These are phyloP conservation scores for Senna siamea DNA, from an alignment of 306 rosid species.

Conservation along the genomic window DNA sequence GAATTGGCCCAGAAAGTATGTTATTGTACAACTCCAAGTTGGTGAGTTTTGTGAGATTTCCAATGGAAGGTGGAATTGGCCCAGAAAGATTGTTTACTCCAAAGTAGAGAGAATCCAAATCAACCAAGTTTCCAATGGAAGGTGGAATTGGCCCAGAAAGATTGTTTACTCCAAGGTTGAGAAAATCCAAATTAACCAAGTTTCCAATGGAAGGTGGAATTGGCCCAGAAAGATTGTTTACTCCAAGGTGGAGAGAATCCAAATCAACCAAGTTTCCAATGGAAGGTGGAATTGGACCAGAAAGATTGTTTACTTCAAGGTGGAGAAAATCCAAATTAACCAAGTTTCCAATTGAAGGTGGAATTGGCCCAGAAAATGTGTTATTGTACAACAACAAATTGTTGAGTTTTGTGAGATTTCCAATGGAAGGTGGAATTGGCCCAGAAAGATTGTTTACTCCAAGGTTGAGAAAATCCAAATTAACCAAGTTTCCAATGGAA, in stretches of 20 bases:
- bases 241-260: too few relatives aligned
- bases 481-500: slow-evolving; percentile 9
- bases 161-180: not conserved
- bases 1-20: slow-evolving; percentile 14
- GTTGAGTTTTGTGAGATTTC: not conserved
- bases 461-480: too few relatives aligned
- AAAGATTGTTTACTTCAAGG: not conserved
- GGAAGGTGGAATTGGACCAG: not conserved
- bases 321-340: not conserved
- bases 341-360: not conserved
- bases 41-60: not conserved
- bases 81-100: too few relatives aligned
- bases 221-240: too few relatives aligned
- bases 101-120: too few relatives aligned
- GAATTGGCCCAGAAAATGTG: slow-evolving; percentile 14
- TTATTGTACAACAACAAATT: not conserved
- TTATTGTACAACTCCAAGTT: not conserved
- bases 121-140: slow-evolving; percentile 9
- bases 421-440: not conserved
- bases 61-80: not conserved
- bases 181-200: not conserved
- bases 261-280: slow-evolving; percentile 1
- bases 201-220: not conserved
- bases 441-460: too few relatives aligned
- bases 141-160: slow-evolving; percentile 5